Percentiles rank a stretch among this genome's conserved stretches.
phyloP scores from a whole-genome alignment of 495 filamentous ascomycete genomes.

The Aspergillus carlsbadensis region DNA sequence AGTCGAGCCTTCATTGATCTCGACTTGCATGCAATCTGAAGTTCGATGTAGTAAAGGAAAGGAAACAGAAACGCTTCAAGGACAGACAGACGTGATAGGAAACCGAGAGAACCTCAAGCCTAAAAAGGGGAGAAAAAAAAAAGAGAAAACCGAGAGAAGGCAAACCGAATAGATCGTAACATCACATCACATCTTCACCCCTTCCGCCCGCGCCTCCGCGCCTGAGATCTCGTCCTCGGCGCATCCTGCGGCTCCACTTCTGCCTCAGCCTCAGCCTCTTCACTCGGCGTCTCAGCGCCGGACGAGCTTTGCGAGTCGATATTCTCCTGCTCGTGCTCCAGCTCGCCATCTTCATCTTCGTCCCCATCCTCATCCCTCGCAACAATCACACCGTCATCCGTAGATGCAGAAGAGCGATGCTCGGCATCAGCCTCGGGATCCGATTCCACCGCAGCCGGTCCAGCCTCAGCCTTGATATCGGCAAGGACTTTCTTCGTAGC shows the following conservation, averaged over 20 bases:
- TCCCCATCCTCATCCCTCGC: slow-evolving; percentile 31
- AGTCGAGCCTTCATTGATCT: not conserved
- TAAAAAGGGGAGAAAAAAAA: not conserved
- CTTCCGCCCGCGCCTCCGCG: not conserved
- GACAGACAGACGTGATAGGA: not conserved
- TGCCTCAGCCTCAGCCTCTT: slow-evolving; percentile 9
- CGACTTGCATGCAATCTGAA: not conserved
- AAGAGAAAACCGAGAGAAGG: not conserved
- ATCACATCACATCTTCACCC: slow-evolving; percentile 1
- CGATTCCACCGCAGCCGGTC: slow-evolving; percentile 25
- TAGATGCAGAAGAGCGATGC: slow-evolving; percentile 19
- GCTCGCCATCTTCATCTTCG: too few relatives aligned
- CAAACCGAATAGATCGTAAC: not conserved
- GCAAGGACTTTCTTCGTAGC: slow-evolving; percentile 63
- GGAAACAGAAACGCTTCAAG: not conserved
- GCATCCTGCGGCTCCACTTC: slow-evolving; percentile 3
- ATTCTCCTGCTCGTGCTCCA: too few relatives aligned
- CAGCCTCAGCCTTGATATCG: slow-evolving; percentile 32
- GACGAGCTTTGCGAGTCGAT: slow-evolving; percentile 20
- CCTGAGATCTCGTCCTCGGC: slow-evolving; percentile 7
- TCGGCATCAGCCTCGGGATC: slow-evolving; percentile 16
- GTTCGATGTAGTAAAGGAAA: not conserved
- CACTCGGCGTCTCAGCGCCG: slow-evolving; percentile 13
- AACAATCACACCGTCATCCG: slow-evolving; percentile 24
- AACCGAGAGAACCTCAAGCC: too few relatives aligned